phyloP scores from a whole-genome alignment of 345 rosid genomes.

The Nasturtium officinale region DNA sequence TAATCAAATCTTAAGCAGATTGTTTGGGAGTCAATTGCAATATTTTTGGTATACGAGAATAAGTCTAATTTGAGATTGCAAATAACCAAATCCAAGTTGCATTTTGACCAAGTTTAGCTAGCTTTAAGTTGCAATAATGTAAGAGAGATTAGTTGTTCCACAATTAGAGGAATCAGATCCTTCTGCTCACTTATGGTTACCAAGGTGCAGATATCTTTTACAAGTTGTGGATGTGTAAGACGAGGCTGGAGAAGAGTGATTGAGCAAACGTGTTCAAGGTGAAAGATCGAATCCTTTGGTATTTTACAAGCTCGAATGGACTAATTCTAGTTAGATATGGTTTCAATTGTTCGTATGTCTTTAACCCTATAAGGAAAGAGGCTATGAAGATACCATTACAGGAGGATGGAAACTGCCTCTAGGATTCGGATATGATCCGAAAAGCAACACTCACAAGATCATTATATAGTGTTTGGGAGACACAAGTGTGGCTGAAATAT shows the following conservation, averaged over 20 bases:
- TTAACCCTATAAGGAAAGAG: background rate
- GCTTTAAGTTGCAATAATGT: background rate
- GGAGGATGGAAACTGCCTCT: background rate
- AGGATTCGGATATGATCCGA: background rate
- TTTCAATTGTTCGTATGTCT: background rate
- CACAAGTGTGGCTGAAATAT: background rate
- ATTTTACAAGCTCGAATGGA: background rate
- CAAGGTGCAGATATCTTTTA: background rate
- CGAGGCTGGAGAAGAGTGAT: background rate
- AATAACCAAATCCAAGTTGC: background rate
- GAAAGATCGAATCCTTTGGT: background rate
- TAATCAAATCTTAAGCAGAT: no score
- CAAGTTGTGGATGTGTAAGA: background rate
- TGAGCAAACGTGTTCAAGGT: background rate
- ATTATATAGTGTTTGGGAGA: background rate
- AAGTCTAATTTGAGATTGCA: background rate
- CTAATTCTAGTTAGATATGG: background rate
- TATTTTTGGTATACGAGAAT: background rate
- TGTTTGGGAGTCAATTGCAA: no score
- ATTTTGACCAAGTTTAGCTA: background rate
- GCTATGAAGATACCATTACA: background rate
- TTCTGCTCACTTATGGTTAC: background rate
- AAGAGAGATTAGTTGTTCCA: background rate
- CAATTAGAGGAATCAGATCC: background rate
- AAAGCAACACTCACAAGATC: background rate